A percentile compares a stretch with the other conserved stretches of the same genome.
These are phyloP conservation scores for Saposhnikovia divaricata DNA, from an alignment of 129 eudicot genomes.

Conservation along the genomic window DNA sequence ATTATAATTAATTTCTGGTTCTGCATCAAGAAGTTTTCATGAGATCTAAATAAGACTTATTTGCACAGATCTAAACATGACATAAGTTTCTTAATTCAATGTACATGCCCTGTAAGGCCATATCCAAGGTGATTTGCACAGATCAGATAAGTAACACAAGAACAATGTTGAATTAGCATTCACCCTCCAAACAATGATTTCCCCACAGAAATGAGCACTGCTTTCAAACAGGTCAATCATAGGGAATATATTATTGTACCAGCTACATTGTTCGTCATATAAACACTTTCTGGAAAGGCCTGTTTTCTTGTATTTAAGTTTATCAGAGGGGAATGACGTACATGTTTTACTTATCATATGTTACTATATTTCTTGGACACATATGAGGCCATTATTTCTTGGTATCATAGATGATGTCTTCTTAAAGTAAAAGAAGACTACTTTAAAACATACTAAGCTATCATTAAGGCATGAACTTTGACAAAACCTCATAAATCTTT, in stretches of 20 bases:
- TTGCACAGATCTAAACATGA: not conserved
- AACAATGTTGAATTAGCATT: not conserved
- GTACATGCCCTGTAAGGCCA: not conserved
- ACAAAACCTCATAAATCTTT: not conserved
- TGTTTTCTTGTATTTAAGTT: not conserved
- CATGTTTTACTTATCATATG: not conserved
- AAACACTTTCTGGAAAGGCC: not conserved
- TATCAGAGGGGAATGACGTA: not conserved
- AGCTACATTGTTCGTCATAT: not conserved
- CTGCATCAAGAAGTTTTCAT: not conserved
- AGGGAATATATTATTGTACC: not conserved
- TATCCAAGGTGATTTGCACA: not conserved
- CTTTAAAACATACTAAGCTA: not conserved
- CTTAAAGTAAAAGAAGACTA: not conserved
- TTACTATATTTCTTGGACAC: not conserved
- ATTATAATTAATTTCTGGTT: no score
- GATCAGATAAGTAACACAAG: not conserved
- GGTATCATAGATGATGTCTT: not conserved
- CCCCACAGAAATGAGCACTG: not conserved
- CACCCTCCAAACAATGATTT: not conserved
- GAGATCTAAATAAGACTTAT: not conserved
- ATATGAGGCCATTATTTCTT: not conserved
- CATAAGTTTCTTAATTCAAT: not conserved
- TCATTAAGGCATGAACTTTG: not conserved
- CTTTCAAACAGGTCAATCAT: not conserved